A percentile compares a stretch with the other conserved stretches of the same genome.
Conservation (phyloP, 257 asterid species). For the Sherardia arvensis region DNA sequence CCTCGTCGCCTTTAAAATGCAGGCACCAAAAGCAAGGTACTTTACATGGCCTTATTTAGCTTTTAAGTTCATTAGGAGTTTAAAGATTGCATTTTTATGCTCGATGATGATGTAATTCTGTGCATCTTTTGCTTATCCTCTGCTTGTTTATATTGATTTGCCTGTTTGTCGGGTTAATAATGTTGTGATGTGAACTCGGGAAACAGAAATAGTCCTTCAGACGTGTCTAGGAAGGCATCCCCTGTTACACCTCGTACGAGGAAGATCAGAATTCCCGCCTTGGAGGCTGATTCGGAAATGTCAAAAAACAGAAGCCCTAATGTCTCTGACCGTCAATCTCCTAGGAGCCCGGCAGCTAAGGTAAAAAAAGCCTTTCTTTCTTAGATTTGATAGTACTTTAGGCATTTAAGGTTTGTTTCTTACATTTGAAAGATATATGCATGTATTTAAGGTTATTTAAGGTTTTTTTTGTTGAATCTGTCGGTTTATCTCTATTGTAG, state of each 20-base stretch:
- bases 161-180: not conserved
- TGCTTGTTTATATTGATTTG: not conserved
- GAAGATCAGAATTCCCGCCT: slow-evolving; percentile 37
- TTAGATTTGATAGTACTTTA: not conserved
- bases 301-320: slow-evolving; percentile 63
- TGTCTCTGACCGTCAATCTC: slow-evolving; percentile 52
- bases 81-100: not conserved
- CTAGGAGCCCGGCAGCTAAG: slow-evolving; percentile 61
- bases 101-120: not conserved
- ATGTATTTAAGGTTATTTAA: not conserved
- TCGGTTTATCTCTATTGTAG: slow-evolving; percentile 22
- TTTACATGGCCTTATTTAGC: slow-evolving; percentile 3
- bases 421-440: not conserved
- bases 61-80: too few relatives aligned
- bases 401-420: not conserved
- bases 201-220: slow-evolving; percentile 44
- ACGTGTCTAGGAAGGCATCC: slow-evolving; percentile 49
- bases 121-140: not conserved
- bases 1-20: slow-evolving; percentile 45
- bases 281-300: slow-evolving; percentile 38
- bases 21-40: slow-evolving; percentile 79
- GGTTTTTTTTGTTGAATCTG: not conserved
- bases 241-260: slow-evolving; percentile 39
- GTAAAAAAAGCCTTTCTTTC: slow-evolving; percentile 18
- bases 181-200: not conserved